phyloP scores from a whole-genome alignment of 352 stramenopile genomes.

The Globisporangium carolinianum region DNA sequence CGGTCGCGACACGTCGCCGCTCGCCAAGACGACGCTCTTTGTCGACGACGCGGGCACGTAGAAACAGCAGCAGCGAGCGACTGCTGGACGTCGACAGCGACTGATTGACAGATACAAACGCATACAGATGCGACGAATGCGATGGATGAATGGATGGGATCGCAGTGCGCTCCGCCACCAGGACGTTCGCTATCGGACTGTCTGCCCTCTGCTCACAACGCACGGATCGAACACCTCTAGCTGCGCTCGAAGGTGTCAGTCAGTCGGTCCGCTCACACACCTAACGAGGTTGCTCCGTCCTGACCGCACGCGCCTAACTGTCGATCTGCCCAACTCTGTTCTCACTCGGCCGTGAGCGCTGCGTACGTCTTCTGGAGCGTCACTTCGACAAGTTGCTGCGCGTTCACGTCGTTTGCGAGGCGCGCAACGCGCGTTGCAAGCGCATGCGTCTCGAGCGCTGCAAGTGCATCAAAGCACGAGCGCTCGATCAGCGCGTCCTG shows the following conservation, averaged over 20 bases:
- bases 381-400: constrained; percentile 67
- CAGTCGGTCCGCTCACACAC: too few relatives aligned
- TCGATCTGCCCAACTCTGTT: too few relatives aligned
- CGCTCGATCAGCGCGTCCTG: constrained; percentile 61
- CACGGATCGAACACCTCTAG: too few relatives aligned
- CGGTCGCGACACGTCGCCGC: constrained; percentile 30
- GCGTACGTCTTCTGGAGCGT: constrained; percentile 77
- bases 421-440: constrained; percentile 56
- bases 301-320: too few relatives aligned
- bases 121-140: too few relatives aligned
- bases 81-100: too few relatives aligned
- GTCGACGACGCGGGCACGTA: constrained; percentile 19
- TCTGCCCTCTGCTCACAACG: too few relatives aligned
- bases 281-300: too few relatives aligned
- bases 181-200: too few relatives aligned
- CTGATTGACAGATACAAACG: background rate
- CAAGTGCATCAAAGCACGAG: constrained; percentile 56
- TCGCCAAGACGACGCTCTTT: constrained; percentile 41
- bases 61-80: background rate
- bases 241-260: too few relatives aligned
- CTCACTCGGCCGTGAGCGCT: constrained; percentile 25
- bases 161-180: too few relatives aligned
- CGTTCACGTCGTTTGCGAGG: constrained; percentile 68
- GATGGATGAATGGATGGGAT: too few relatives aligned
- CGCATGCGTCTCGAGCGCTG: constrained; percentile 41